phyloP scores from a whole-genome alignment of 495 filamentous ascomycete genomes.

The Coniosporium apollinis region DNA sequence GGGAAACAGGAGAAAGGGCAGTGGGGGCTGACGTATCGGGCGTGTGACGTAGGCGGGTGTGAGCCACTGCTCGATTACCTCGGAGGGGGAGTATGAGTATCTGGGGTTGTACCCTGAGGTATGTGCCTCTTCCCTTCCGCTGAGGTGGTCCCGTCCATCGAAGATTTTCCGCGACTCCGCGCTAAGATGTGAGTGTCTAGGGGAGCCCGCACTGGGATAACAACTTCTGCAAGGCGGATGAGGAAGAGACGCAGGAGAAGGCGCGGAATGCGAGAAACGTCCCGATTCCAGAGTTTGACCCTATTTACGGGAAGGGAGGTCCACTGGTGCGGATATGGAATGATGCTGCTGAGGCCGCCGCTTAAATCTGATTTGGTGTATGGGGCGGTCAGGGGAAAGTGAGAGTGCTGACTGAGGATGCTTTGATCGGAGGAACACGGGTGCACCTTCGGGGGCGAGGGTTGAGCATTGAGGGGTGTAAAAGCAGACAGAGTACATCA shows the following conservation, averaged over 20 bases:
- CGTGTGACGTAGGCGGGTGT: constrained; percentile 24
- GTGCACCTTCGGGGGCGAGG: too few species aligned
- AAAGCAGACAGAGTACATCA: too few species aligned
- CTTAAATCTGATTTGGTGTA: too few species aligned
- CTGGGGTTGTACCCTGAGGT: constrained; percentile 26
- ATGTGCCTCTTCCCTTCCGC: constrained; percentile 1
- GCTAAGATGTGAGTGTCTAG: too few species aligned
- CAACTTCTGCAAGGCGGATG: constrained; percentile 16
- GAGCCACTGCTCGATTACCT: constrained; percentile 20
- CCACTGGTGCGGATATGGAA: constrained; percentile 18
- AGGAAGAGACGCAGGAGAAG: constrained; percentile 13
- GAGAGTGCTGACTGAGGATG: too few species aligned
- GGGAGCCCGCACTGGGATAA: constrained; percentile 19
- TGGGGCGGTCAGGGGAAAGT: too few species aligned
- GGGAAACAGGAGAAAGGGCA: too few species aligned
- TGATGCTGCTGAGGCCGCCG: background rate
- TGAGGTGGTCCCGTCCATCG: too few species aligned
- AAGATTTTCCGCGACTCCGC: too few species aligned
- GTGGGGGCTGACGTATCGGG: too few species aligned
- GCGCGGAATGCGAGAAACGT: constrained; percentile 9
- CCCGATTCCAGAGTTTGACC: constrained; percentile 17
- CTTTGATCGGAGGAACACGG: too few species aligned
- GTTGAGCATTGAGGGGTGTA: too few species aligned
- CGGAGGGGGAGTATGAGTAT: constrained; percentile 24
- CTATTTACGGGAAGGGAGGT: constrained; percentile 14